Evolutionary conservation across 768 basidiomycete species (phyloP).

Genomic region (Daedaleopsis nitida): DNA sequence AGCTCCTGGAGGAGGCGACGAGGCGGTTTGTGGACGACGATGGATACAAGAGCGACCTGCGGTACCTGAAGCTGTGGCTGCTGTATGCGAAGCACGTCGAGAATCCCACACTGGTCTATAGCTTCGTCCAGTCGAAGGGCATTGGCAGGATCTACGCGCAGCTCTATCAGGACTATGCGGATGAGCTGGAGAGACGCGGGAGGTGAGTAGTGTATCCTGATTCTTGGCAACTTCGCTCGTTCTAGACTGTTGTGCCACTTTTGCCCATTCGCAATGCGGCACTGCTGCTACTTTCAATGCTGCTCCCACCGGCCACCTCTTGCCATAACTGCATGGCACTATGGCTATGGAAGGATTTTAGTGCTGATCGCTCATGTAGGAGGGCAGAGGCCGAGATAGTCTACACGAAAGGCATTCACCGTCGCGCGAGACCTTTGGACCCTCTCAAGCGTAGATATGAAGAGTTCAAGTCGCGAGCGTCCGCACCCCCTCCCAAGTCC

Average conservation of each 20-base stretch:
- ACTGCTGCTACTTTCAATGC: neutral
- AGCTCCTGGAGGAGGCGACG: conserved; percentile 84
- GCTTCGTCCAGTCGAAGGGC: conserved; percentile 51
- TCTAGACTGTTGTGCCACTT: no score
- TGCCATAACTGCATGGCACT: neutral
- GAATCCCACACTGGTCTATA: conserved; percentile 62
- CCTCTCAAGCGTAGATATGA: conserved; percentile 80
- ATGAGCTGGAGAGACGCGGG: conserved; percentile 70
- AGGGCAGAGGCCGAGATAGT: conserved; percentile 76
- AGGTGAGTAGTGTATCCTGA: conserved; percentile 54
- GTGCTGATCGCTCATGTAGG: conserved; percentile 40
- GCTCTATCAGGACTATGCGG: conserved; percentile 91
- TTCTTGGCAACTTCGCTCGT: neutral
- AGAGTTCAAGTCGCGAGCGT: conserved; percentile 65
- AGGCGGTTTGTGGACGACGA: conserved; percentile 78
- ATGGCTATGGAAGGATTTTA: neutral
- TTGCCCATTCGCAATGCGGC: neutral
- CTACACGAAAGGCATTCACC: conserved; percentile 80
- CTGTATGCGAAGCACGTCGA: conserved; percentile 83
- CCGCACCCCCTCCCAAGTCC: conserved; percentile 20
- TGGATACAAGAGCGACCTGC: conserved; percentile 83
- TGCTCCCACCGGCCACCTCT: neutral
- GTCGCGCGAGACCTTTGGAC: conserved; percentile 79
- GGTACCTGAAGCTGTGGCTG: conserved; percentile 92
- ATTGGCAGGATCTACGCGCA: conserved; percentile 72